These are phyloP conservation scores for Dactylorhiza incarnata DNA, from an alignment of 106 monocot genomes.

Conservation along the genomic window DNA sequence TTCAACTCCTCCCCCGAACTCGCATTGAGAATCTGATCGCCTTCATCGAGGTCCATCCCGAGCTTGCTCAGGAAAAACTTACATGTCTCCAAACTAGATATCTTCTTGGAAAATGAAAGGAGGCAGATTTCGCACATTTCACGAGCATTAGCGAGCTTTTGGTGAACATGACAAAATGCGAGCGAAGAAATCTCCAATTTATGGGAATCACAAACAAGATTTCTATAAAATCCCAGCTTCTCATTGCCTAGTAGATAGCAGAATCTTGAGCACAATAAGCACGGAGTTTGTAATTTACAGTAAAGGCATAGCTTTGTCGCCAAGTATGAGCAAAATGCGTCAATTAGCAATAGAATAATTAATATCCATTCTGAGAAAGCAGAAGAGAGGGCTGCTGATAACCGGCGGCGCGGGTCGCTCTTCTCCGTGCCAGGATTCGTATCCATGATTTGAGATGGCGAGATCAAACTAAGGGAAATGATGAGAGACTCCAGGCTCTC, in stretches of 20 bases:
- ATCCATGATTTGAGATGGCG: background rate
- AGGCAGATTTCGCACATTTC: slow-evolving; percentile 60
- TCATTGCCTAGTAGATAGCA: slow-evolving; percentile 63
- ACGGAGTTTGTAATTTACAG: slow-evolving; percentile 67
- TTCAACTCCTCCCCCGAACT: slow-evolving; percentile 15
- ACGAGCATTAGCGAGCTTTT: slow-evolving; percentile 43
- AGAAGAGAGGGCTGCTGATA: slow-evolving; percentile 43
- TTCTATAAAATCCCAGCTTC: slow-evolving; percentile 35
- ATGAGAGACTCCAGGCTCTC: background rate
- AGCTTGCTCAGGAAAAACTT: slow-evolving; percentile 30
- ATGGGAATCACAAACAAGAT: slow-evolving; percentile 63
- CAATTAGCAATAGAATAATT: slow-evolving; percentile 51
- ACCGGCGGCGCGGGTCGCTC: slow-evolving; percentile 8
- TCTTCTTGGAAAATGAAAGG: slow-evolving; percentile 37
- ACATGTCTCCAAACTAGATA: slow-evolving; percentile 19
- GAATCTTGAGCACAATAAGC: slow-evolving; percentile 76
- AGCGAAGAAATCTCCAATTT: slow-evolving; percentile 67
- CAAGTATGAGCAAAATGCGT: slow-evolving; percentile 50
- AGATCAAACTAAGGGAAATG: background rate
- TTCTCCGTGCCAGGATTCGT: background rate
- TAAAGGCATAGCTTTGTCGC: slow-evolving; percentile 53
- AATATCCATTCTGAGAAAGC: slow-evolving; percentile 69
- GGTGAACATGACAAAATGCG: slow-evolving; percentile 46
- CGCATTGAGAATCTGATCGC: background rate
- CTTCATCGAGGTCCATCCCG: slow-evolving; percentile 10